Evolutionary conservation across 768 basidiomycete genomes (phyloP).

Genomic region (Suillus subaureus): DNA sequence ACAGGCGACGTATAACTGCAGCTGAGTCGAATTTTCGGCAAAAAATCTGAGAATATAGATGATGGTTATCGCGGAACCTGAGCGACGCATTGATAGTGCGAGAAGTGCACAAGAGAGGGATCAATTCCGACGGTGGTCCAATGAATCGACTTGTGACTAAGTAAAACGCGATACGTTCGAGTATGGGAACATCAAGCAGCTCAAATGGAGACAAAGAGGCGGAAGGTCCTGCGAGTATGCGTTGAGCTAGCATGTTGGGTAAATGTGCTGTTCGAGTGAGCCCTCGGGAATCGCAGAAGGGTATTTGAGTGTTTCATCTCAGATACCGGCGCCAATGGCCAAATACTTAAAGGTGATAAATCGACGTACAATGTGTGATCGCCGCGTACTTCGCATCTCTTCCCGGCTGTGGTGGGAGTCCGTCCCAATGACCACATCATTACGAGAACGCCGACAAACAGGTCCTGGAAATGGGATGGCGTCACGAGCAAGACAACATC

Average conservation of each 20-base stretch:
- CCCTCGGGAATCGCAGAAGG: conserved; percentile 14
- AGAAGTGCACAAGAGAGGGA: conserved; percentile 42
- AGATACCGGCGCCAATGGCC: conserved; percentile 27
- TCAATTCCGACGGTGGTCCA: conserved; percentile 47
- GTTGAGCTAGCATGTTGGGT: conserved; percentile 6
- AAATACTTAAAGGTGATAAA: conserved; percentile 38
- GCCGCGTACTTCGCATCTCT: conserved; percentile 35
- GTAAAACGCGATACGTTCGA: conserved; percentile 47
- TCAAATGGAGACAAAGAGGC: conserved; percentile 21
- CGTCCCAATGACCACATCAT: conserved; percentile 35
- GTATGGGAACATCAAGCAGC: conserved; percentile 22
- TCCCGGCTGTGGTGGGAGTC: conserved; percentile 30
- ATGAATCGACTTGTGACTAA: conserved; percentile 38
- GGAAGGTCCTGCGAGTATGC: conserved; percentile 3
- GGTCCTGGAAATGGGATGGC: conserved; percentile 4
- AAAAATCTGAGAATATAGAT: conserved; percentile 48
- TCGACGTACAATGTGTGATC: conserved; percentile 38
- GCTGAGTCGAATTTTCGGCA: conserved; percentile 44
- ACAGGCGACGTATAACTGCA: conserved; percentile 43
- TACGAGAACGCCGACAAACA: conserved; percentile 30
- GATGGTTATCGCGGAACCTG: conserved; percentile 36
- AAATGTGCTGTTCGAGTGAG: conserved; percentile 4
- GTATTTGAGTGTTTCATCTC: conserved; percentile 25
- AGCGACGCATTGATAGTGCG: conserved; percentile 38
- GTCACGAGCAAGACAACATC: neutral